Base-by-base conservation (phyloP, 2,329 filamentous ascomycete genomes). In the Leptographium galeiforme region DNA sequence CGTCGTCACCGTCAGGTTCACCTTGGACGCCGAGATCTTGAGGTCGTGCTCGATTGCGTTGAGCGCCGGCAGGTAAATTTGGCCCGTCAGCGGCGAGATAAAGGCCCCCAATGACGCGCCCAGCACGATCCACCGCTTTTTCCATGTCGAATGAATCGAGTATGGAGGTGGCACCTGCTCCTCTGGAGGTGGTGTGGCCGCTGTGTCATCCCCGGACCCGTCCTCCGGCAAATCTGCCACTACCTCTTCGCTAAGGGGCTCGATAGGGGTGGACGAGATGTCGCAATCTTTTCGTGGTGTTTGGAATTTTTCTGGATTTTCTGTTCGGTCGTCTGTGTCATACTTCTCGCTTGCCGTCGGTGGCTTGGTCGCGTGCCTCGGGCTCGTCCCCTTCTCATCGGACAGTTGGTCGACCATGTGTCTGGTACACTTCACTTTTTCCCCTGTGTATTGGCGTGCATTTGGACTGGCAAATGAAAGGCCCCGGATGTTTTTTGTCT, bases 31-130 rank as follows among this genome's bases (percentile, higher is more conserved):
- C 6, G 67, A 64, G 30, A 79, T 71, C 43, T 50, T 32, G 8
- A 60, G 51, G 52, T 75, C 71, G 2, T 64, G 57, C 8, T 75
- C 69, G 16, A 81, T 66, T 8, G 68, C 63, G 25, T 71, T 70
- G 34, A 79, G 62, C 0, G 76, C 76, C 4, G 76, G 77, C 51
- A 76, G 71, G 65, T 78, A 79, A n/a, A 77, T 77, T 48, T 75
- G 68, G 11, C 69, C 69, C 0, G 71, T 70, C 51, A 73, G 61
- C 2, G 71, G 71, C 18, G 71, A 73, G 59, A 73, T 69, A 57
- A 73, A 64, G 34, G 68, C 69, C 2, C 65, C 68, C 6, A 63
- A 50, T 4, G 70, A 62, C 3, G 66, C 68, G 3, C 62, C 66
- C 6, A 72, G 54, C 11, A 71, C 67, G 38, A 73, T 66, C 50